Evolutionary conservation across 2,329 filamentous ascomycete genomes (phyloP), one percentile per base, ranked within the genome.

Genomic region (Trichoderma afroharzianum): DNA sequence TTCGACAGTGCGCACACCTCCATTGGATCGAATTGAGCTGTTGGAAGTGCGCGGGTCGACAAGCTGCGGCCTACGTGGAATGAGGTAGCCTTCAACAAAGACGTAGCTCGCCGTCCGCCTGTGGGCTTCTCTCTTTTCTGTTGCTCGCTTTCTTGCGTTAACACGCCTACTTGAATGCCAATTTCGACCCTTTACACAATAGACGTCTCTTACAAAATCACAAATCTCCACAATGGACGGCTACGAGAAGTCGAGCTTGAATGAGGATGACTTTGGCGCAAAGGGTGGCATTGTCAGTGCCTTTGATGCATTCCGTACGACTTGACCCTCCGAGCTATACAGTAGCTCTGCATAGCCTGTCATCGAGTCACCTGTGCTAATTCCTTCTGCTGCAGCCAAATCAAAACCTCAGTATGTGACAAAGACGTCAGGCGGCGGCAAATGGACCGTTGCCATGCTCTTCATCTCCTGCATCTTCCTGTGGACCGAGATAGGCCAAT

Each of bases 241-340:
- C 78, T 95, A 92, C 83, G 85, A 90, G 76, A 87, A 91, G 78
- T 87, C 88, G 76, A 69, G 68, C 70, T 73, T 95, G 76, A 88
- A 94, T 78, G 94, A 97, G 77, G 92, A 92, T 81, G 85, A 89
- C 74, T 97, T 97, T 83, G 92, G 89, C 78, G 91, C 93, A 76
- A 91, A 91, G 79, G 86, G 88, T 70, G 86, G 83, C 81, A 88
- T 91, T 71, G 89, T 97, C 78, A 91, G 91, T 82, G 94, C 95
- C 72, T 99, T 99, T 82, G 96, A 99, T 85, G 95, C 95, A 75
- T 99, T 99, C 81, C 95, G 94, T 97, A 88, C 80, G 93, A 76
- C 50, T 58, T 57, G 21, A 26, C 30, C 26, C 21, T 63, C 36
- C 26, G 0, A 39, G 6, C 55, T 32, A 59, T n/a, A n/a, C n/a